Percentiles rank a stretch among this genome's conserved stretches.
phyloP scores from a whole-genome alignment of 1,284 basidiomycete species.

The Athelia sp. region DNA sequence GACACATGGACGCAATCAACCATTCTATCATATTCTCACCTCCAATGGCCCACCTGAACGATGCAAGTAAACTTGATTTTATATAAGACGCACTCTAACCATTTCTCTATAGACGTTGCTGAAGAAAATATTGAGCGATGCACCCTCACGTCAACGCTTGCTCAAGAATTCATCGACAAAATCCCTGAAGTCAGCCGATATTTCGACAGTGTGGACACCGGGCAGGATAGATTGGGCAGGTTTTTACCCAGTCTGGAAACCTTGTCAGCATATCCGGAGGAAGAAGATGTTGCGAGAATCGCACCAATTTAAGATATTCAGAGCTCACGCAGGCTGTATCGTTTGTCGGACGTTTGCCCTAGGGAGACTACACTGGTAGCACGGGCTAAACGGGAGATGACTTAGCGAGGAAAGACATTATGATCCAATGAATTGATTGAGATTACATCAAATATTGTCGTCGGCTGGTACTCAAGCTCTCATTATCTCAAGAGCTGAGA shows the following conservation, averaged over 20 bases:
- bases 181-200: constrained; percentile 23
- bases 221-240: constrained; percentile 6
- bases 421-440: too few relatives aligned
- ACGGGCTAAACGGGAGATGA: too few relatives aligned
- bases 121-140: constrained; percentile 35
- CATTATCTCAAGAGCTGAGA: too few relatives aligned
- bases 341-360: too few relatives aligned
- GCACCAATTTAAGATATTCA: too few relatives aligned
- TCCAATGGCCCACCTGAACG: constrained; percentile 30
- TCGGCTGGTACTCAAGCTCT: too few relatives aligned
- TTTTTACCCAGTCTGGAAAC: constrained; percentile 10
- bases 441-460: too few relatives aligned
- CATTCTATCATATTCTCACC: constrained; percentile 44
- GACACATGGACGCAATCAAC: constrained; percentile 38
- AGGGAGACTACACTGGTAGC: too few relatives aligned
- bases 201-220: constrained; percentile 26
- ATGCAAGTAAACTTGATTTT: constrained; percentile 29
- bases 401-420: too few relatives aligned
- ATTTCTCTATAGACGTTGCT: constrained; percentile 28
- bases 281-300: constrained; percentile 9
- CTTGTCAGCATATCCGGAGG: constrained; percentile 12
- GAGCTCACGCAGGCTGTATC: too few relatives aligned
- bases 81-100: not conserved
- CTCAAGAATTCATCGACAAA: constrained; percentile 17
- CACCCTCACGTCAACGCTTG: constrained; percentile 15